Conservation (phyloP, 106 monocot species). For the Iris macrosiphon region DNA sequence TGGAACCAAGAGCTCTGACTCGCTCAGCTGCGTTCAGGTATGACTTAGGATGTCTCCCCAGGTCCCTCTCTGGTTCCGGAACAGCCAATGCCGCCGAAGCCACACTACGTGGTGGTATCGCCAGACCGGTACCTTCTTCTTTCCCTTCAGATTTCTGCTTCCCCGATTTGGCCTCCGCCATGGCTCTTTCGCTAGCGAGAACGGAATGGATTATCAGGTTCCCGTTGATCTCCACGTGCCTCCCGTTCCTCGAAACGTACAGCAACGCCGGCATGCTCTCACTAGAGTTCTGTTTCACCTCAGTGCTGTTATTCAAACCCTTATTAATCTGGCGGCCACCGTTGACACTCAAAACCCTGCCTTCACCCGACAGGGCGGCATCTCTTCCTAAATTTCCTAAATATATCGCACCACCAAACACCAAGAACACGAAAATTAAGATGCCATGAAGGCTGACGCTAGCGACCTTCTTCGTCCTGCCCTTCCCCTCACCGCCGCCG, state of each 20-base stretch:
- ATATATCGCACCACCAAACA: constrained; percentile 21
- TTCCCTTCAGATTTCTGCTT: constrained; percentile 9
- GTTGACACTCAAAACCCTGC: constrained; percentile 37
- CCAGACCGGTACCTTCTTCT: constrained; percentile 37
- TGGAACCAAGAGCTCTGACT: constrained; percentile 26
- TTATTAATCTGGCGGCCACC: constrained; percentile 6
- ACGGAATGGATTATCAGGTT: constrained; percentile 94
- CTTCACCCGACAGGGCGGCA: constrained; percentile 7
- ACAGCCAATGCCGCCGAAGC: constrained; percentile 32
- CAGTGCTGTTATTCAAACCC: constrained; percentile 15
- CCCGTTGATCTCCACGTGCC: constrained; percentile 87
- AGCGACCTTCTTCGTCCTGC: constrained; percentile 53
- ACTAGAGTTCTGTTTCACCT: constrained; percentile 35
- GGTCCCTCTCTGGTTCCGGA: constrained; percentile 21
- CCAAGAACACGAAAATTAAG: constrained; percentile 21
- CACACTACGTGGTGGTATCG: constrained; percentile 41
- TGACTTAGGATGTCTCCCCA: constrained; percentile 18
- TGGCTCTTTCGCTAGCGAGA: constrained; percentile 74
- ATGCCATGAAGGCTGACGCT: constrained; percentile 54
- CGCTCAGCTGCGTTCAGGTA: constrained; percentile 28
- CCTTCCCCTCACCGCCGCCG: constrained; percentile 10
- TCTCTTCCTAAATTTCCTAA: constrained; percentile 24
- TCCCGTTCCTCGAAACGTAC: constrained; percentile 88
- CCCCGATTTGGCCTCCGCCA: constrained; percentile 18
- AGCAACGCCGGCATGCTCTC: constrained; percentile 68